Conservation (phyloP, 176 grass and related monocot species). For the Cocos nucifera region DNA sequence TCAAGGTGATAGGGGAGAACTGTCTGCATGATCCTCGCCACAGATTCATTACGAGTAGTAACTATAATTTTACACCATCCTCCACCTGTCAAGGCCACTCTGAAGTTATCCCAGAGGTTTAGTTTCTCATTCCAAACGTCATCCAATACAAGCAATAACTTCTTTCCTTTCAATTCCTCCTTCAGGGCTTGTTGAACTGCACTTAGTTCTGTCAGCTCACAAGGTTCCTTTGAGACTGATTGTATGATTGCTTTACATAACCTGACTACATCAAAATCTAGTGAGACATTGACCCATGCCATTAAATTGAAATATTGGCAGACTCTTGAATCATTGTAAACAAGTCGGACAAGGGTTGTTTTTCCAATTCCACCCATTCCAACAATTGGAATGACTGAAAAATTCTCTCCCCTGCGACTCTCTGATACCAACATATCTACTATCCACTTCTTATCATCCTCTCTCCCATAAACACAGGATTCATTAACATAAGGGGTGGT, state of each 20-base stretch:
- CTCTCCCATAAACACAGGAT: slow-evolving; percentile 2
- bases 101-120: slow-evolving; percentile 6
- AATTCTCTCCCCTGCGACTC: not conserved
- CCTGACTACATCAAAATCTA: too few species aligned
- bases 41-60: not conserved
- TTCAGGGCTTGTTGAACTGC: not conserved
- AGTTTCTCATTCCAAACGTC: slow-evolving; percentile 15
- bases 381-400: too few species aligned
- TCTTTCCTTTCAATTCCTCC: not conserved
- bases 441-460: not conserved
- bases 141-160: slow-evolving; percentile 28
- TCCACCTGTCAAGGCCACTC: not conserved
- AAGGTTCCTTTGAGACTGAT: too few species aligned
- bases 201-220: too few species aligned
- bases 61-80: not conserved
- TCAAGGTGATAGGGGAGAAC: not conserved
- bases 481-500: not conserved
- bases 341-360: too few species aligned
- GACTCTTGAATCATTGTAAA: too few species aligned
- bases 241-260: too few species aligned
- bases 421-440: not conserved
- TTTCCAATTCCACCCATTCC: too few species aligned
- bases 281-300: too few species aligned
- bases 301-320: too few species aligned
- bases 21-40: not conserved